A percentile compares a stretch with the other conserved stretches of the same genome.
Conservation (phyloP, 176 grass and related monocot genomes). For the Phyllostachys edulis region DNA sequence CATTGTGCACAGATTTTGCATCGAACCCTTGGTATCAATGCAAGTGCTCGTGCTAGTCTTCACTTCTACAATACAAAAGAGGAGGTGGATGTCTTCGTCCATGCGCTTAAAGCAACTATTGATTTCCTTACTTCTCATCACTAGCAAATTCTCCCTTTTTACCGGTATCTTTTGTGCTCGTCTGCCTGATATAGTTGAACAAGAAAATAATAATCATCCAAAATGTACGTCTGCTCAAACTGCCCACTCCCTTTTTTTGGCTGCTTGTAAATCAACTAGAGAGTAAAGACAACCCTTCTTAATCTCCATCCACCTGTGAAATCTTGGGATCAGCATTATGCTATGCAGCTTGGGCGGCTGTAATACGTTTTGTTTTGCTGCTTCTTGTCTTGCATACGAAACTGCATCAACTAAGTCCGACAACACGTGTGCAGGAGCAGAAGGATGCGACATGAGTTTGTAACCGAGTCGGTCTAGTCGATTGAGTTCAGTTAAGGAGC, state of each 20-base stretch:
- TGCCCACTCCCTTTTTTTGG: background rate
- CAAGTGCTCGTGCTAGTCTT: slow-evolving; percentile 92
- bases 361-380: background rate
- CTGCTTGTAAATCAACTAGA: slow-evolving; percentile 4
- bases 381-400: background rate
- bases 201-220: background rate
- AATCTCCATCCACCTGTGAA: background rate
- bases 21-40: slow-evolving; percentile 55
- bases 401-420: background rate
- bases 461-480: too few species aligned
- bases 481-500: too few species aligned
- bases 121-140: slow-evolving; percentile 55
- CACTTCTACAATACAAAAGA: slow-evolving; percentile 93
- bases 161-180: background rate
- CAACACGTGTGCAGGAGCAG: too few species aligned
- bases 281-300: background rate
- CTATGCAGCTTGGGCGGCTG: background rate
- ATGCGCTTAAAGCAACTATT: slow-evolving; percentile 64
- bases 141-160: slow-evolving; percentile 7
- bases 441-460: too few species aligned
- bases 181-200: background rate
- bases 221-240: background rate
- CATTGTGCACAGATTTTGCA: slow-evolving; percentile 92
- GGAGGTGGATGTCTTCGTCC: slow-evolving; percentile 73
- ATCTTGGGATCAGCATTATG: background rate